Evolutionary conservation across 768 basidiomycete genomes (phyloP).

Genomic region (Kondoa subrosea): DNA sequence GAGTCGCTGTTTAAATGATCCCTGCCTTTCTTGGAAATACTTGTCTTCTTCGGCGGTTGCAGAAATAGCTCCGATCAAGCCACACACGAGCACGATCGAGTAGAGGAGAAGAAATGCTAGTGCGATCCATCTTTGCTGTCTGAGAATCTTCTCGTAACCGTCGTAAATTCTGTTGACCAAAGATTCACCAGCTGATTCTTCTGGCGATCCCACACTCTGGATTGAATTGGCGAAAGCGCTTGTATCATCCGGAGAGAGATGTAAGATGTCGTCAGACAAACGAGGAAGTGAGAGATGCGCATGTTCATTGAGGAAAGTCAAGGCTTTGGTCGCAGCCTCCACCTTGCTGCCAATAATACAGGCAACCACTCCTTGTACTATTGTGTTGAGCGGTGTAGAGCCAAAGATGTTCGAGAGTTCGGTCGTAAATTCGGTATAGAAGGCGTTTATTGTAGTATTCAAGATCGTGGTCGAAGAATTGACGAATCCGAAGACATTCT

Average conservation of each 20-base stretch:
- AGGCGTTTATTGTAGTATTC: slow-evolving; percentile 66
- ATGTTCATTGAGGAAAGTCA: slow-evolving; percentile 84
- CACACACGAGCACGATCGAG: neutral
- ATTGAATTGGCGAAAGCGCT: neutral
- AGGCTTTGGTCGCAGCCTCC: slow-evolving; percentile 60
- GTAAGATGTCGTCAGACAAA: neutral
- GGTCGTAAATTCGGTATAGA: slow-evolving; percentile 70
- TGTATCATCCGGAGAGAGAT: neutral
- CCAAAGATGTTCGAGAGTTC: slow-evolving; percentile 54
- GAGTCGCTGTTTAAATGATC: neutral
- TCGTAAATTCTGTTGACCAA: neutral
- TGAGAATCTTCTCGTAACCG: neutral
- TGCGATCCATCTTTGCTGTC: neutral
- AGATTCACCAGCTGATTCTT: neutral
- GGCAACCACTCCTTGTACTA: slow-evolving; percentile 66
- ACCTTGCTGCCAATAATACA: slow-evolving; percentile 85
- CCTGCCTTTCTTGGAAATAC: neutral
- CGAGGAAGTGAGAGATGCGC: slow-evolving; percentile 55
- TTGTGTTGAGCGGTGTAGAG: slow-evolving; percentile 59
- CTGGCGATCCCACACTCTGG: neutral
- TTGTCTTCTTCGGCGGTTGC: neutral
- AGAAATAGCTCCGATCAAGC: neutral
- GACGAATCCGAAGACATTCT: slow-evolving; percentile 63
- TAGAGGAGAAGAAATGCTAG: neutral
- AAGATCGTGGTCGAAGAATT: slow-evolving; percentile 72